Base-by-base conservation (phyloP, 2,329 filamentous ascomycete genomes). In the Corynespora cassiicola region DNA sequence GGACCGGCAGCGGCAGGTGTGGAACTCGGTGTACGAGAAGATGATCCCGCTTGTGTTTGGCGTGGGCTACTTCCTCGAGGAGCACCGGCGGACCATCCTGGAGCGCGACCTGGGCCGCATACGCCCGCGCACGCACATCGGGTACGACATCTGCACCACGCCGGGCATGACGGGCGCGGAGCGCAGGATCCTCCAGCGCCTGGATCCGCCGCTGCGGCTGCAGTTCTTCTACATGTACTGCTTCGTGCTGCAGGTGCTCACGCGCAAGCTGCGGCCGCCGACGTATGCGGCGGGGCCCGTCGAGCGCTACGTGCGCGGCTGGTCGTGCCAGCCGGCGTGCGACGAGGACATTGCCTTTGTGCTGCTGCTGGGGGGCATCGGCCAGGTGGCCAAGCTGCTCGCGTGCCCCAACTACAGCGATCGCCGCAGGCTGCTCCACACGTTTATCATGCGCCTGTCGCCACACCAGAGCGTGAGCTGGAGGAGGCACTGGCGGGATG, bases 221-320 rank as follows among this genome's bases (percentile, higher is more conserved):
- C 62, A 65, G 38, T 68, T 59, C 46, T 66, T 60, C 39, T 65
- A 63, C 50, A 66, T 64, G 60, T 67, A 66, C 45, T 62, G 55
- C 53, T 66, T 68, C 44, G 57, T 67, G 14, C 39, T 68, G 28
- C 62, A 65, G 45, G 61, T 65, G 6, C 39, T 67, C 31, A 51
- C 51, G 33, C 50, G 57, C 15, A 65, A 63, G 43, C 42, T 66
- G 39, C 59, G 59, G 6, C 60, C 63, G 25, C 54, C 58, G 2
- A 56, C 52, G 26, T 57, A 55, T 27, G 50, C 56, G 9, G n/a
- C n/a, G n/a, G 57, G 59, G 12, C 56, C 56, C 1, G 52, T 66
- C 3, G 60, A 61, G 31, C 61, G 54, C 35, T 50, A 64, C 10
- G 40, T 64, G 15, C 46, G 63, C 31, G 62, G 61, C 24, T 66